phyloP scores from a whole-genome alignment of 2,329 filamentous ascomycete genomes.

The Colletotrichum sp. region DNA sequence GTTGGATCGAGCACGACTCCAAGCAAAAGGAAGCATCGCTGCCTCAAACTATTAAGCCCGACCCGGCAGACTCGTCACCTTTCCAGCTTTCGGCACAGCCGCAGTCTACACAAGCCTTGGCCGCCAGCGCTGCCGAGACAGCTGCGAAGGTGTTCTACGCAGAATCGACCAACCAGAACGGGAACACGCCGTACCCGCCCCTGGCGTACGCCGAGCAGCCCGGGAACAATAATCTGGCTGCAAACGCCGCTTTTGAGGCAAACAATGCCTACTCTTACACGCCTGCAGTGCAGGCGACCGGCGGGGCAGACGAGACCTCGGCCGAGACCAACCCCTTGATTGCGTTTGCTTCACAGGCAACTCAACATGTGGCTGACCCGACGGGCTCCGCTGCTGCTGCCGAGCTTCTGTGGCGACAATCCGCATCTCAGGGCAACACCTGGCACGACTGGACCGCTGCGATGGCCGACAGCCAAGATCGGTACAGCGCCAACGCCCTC shows the following conservation, averaged over 20 bases:
- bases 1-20: conserved; percentile 54
- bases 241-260: conserved; percentile 8
- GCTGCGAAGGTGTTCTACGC: conserved; percentile 34
- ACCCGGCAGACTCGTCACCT: background rate
- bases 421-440: conserved; percentile 39
- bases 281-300: background rate
- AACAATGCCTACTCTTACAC: conserved; percentile 17
- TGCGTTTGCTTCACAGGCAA: conserved; percentile 42
- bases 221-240: conserved; percentile 21
- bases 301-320: conserved; percentile 23
- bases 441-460: conserved; percentile 62
- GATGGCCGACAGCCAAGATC: conserved; percentile 53
- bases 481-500: conserved; percentile 53
- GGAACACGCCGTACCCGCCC: conserved; percentile 31
- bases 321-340: conserved; percentile 40
- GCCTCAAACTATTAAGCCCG: conserved; percentile 5
- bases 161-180: conserved; percentile 24
- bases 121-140: conserved; percentile 15
- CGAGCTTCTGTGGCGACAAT: conserved; percentile 36
- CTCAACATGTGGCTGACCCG: conserved; percentile 34
- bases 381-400: conserved; percentile 25
- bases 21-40: conserved; percentile 26
- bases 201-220: conserved; percentile 33
- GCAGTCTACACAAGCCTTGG: background rate
- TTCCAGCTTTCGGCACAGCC: conserved; percentile 2